These are phyloP conservation scores for Candida chilensis DNA, from an alignment of 805 yeast species.

Conservation along the genomic window DNA sequence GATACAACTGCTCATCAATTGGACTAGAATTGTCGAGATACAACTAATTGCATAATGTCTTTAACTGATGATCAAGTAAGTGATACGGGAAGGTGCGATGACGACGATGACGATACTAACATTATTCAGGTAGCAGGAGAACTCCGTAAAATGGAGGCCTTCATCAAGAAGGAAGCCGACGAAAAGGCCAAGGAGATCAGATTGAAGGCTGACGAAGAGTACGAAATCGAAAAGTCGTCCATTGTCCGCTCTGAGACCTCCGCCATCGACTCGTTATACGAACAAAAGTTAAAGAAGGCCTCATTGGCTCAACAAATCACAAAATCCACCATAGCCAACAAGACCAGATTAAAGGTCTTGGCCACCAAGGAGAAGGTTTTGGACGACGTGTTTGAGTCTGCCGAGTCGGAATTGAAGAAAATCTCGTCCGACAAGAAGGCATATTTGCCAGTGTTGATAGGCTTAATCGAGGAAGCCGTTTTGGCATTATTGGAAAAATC, in stretches of 20 bases:
- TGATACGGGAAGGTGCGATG: background rate
- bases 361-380: slow-evolving; percentile 79
- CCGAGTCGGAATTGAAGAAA: slow-evolving; percentile 52
- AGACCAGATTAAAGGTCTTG: slow-evolving; percentile 86
- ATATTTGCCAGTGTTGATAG: slow-evolving; percentile 64
- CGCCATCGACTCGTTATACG: slow-evolving; percentile 74
- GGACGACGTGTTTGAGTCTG: slow-evolving; percentile 61
- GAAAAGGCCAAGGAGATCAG: slow-evolving; percentile 96
- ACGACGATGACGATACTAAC: background rate
- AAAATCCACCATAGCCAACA: slow-evolving; percentile 91
- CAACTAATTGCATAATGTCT: slow-evolving; percentile 12
- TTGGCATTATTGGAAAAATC: slow-evolving; percentile 65
- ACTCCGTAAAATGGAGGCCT: slow-evolving; percentile 95
- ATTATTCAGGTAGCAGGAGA: slow-evolving; percentile 74
- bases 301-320: slow-evolving; percentile 90
- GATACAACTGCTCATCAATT: too few relatives aligned
- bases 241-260: slow-evolving; percentile 90
- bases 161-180: slow-evolving; percentile 98
- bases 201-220: slow-evolving; percentile 96
- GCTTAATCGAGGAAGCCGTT: slow-evolving; percentile 71
- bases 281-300: slow-evolving; percentile 82
- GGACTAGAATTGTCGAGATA: too few relatives aligned
- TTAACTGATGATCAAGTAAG: slow-evolving; percentile 22
- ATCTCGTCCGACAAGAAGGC: slow-evolving; percentile 43
- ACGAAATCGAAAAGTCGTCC: slow-evolving; percentile 93